phyloP scores from a whole-genome alignment of 192 early-diverging fungal species.

The Backusella sp. region DNA sequence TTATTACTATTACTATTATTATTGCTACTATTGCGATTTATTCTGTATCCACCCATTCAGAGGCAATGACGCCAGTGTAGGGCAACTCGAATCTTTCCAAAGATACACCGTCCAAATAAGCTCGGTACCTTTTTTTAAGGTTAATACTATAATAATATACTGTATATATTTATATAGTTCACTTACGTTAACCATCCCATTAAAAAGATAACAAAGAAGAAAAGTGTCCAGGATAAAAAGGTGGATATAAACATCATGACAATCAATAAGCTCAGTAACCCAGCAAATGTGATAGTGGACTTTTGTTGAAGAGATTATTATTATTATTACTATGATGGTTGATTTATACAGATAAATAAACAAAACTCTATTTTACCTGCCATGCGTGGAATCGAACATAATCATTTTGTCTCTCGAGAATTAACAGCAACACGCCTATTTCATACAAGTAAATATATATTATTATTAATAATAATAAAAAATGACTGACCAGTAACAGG shows the following conservation, averaged over 20 bases:
- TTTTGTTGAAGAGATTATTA: neutral
- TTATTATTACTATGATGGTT: too few relatives aligned
- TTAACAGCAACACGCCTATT: slow-evolving; percentile 65
- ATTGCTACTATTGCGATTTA: slow-evolving; percentile 28
- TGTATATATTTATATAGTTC: neutral
- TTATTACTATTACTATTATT: neutral
- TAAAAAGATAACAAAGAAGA: slow-evolving; percentile 39
- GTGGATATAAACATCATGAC: slow-evolving; percentile 48
- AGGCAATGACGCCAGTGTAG: slow-evolving; percentile 63
- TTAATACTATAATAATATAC: neutral
- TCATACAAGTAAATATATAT: neutral
- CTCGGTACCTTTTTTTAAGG: slow-evolving; percentile 47
- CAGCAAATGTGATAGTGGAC: slow-evolving; percentile 36
- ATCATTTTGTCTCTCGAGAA: slow-evolving; percentile 76
- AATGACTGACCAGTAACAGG: slow-evolving; percentile 45
- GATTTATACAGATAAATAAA: neutral
- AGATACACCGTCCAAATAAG: slow-evolving; percentile 67
- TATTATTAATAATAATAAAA: slow-evolving; percentile 7
- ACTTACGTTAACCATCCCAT: slow-evolving; percentile 46
- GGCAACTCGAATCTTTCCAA: slow-evolving; percentile 72
- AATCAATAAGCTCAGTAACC: slow-evolving; percentile 41
- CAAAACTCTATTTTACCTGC: slow-evolving; percentile 41
- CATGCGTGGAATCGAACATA: slow-evolving; percentile 70
- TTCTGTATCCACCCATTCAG: slow-evolving; percentile 68
- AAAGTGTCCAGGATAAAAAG: slow-evolving; percentile 45